phyloP scores from a whole-genome alignment of 192 early-diverging fungal genomes.

The Backusella mclennaniae region DNA sequence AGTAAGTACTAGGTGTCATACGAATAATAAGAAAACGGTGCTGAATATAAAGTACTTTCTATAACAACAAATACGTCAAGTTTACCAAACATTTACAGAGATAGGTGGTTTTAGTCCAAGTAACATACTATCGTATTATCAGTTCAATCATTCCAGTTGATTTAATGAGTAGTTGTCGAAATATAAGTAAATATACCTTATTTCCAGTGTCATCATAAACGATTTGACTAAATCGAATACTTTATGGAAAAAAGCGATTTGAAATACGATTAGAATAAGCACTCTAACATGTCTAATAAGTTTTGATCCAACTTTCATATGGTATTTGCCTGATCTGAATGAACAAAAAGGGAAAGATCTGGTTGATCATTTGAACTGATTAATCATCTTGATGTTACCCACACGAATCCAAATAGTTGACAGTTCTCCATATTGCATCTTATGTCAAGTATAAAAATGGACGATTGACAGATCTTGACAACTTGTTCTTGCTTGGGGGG shows the following conservation, averaged over 20 bases:
- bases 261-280: background rate
- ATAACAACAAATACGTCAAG: too few relatives aligned
- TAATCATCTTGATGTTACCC: background rate
- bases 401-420: background rate
- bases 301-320: background rate
- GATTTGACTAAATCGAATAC: background rate
- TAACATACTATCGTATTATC: too few relatives aligned
- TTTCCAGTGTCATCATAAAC: background rate
- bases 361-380: background rate
- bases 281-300: background rate
- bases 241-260: too few relatives aligned
- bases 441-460: background rate
- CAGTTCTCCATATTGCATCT: background rate
- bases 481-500: background rate
- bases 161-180: too few relatives aligned
- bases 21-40: too few relatives aligned
- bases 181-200: background rate
- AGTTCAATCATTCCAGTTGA: too few relatives aligned
- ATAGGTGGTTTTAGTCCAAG: too few relatives aligned
- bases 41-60: too few relatives aligned
- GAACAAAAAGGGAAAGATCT: background rate
- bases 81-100: too few relatives aligned
- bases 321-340: background rate
- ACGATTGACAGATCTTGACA: background rate
- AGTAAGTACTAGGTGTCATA: too few relatives aligned